Evolutionary conservation across 2,329 filamentous ascomycete genomes (phyloP), one percentile per base, ranked within the genome.

Genomic region (Fusarium sp.): DNA sequence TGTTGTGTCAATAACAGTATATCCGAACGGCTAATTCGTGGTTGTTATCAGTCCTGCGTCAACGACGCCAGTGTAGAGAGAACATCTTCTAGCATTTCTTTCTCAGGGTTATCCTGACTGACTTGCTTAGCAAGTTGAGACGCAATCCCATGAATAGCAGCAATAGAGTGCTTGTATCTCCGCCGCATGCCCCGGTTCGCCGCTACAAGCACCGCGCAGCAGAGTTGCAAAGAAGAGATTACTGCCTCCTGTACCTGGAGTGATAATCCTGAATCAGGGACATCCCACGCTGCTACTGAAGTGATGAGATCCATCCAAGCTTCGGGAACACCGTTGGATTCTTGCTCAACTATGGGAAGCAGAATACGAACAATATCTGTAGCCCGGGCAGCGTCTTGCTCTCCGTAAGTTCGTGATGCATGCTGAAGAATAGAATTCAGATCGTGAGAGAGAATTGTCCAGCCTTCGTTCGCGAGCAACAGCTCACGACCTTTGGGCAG

Each of bases 261-360:
- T 5, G 74, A 45, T 3, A 55, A 70, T 27, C 74, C 75, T 55
- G 75, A 71, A 62, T 80, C 75, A 15, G 85, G 80, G 1, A 83
- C 76, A 46, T 84, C 75, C 84, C 85, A 87, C 7, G 84, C 86
- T 4, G 88, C 86, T 2, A 87, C 83, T 2, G 78, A 77, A 4
- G 86, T 88, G 38, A 91, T 83, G 12, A 87, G 70, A 38, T 84
- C 82, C 84, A 91, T 87, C 89, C 89, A 91, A 4, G 84, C 83
- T 71, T 90, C 88, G 11, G 81, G 80, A 13, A 84, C 83, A 20
- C 82, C 83, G 0, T 80, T 78, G 2, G 78, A 76, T 70, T 86
- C 84, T 38, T 81, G 79, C 74, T 90, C 88, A 4, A 84, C 82
- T 11, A 90, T 77, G 4, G 84, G 82, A 18, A 90, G 81, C 9